Base-by-base conservation (phyloP, 1,284 basidiomycete genomes). In the Phellopilus nigrolimitatus region DNA sequence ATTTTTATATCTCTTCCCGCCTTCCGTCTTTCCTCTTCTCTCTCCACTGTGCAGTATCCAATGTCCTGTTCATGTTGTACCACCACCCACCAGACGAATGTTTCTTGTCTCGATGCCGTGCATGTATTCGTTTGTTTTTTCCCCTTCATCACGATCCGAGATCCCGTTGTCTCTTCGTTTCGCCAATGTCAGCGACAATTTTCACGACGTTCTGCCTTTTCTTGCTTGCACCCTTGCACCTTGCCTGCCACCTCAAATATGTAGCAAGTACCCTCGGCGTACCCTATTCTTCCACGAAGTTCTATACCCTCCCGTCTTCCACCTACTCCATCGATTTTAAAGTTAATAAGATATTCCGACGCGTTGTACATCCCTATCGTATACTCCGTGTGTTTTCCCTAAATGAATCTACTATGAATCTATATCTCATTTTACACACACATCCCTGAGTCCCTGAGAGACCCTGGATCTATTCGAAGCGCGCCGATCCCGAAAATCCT, bases 61-160 rank as follows among this genome's bases (percentile, higher is more conserved):
- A 15, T 44, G 31, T 6, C 17, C n/a, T 12, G 33, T 39, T 38
- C 12, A 38, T 44, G 36, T 46, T 43, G 49, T 46, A 42, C 34
- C 28, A 51, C 39, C 24, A 50, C 28, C 39, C 28, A 9, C 40
- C 40, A 42, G 24, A n/a, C 2, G 12, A 41, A 10, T 49, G 7
- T 2, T 2, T 36, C 13, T 30, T 17, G 13, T 25, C 28, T 33
- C 17, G 4, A 34, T 46, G 12, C 15, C 31, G 21, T 47, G 6
- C 24, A 13, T 27, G n/a, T 27, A 10, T 28, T 27, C 5, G 10
- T 43, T n/a, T n/a, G 34, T 27, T 9, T 13, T 13, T 30, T 27
- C 41, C 15, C 19, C 15, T 25, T 28, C n/a, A 10, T 19, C 15
- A 37, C 46, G 37, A 30, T 48, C 37, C 36, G 37, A 12, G 36